These are phyloP conservation scores for Candida sithepensis DNA, from an alignment of 805 yeast species.

Conservation along the genomic window DNA sequence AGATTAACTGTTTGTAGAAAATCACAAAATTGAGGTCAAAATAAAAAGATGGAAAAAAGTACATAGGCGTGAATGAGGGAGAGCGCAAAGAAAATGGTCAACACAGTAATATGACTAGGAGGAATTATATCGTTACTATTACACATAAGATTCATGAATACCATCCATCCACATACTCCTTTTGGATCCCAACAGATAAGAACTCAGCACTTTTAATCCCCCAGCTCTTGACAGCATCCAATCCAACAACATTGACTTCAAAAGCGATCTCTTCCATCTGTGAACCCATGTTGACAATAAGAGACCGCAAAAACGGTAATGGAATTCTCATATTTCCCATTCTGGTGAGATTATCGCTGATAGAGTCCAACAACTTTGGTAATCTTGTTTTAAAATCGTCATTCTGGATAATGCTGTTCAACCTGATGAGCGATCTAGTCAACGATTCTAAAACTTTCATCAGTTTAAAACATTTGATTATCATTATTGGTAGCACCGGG, in stretches of 20 bases:
- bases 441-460: slow-evolving; percentile 16
- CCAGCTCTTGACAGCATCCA: slow-evolving; percentile 23
- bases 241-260: slow-evolving; percentile 3
- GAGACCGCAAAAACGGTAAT: slow-evolving; percentile 3
- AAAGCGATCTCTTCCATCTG: not conserved
- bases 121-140: not conserved
- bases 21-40: no score
- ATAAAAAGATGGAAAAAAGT: not conserved
- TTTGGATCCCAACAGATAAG: slow-evolving; percentile 13
- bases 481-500: slow-evolving; percentile 24
- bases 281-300: not conserved
- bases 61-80: not conserved
- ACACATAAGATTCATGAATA: slow-evolving; percentile 6
- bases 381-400: slow-evolving; percentile 24
- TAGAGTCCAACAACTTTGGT: slow-evolving; percentile 21
- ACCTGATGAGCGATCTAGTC: slow-evolving; percentile 18
- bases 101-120: no score
- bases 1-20: no score
- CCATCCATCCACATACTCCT: slow-evolving; percentile 29
- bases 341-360: slow-evolving; percentile 14
- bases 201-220: slow-evolving; percentile 16
- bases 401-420: slow-evolving; percentile 19
- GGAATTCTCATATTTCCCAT: slow-evolving; percentile 16
- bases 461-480: slow-evolving; percentile 26
- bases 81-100: not conserved